phyloP scores from a whole-genome alignment of 805 yeast genomes.

The Ogataea naganishii region DNA sequence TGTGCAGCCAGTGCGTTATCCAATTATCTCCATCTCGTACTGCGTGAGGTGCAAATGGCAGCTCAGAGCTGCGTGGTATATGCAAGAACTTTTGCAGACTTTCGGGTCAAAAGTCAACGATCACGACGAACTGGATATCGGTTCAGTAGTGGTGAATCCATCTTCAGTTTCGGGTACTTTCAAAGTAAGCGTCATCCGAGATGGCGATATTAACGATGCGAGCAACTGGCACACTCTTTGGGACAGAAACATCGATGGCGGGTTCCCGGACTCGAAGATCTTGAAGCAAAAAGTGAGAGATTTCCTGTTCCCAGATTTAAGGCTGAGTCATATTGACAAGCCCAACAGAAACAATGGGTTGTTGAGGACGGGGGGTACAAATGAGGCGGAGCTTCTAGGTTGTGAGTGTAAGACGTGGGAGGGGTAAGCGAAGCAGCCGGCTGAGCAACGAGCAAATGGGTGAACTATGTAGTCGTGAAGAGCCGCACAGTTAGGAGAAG shows the following conservation, averaged over 20 bases:
- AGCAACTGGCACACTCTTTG: conserved; percentile 31
- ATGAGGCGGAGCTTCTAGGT: not conserved
- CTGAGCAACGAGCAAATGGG: not conserved
- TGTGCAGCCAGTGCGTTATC: conserved; percentile 29
- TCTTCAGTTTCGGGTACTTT: conserved; percentile 46
- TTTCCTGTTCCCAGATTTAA: conserved; percentile 40
- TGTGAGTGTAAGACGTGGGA: too few relatives aligned
- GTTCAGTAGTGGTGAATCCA: conserved; percentile 46
- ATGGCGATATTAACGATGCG: conserved; percentile 18
- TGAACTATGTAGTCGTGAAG: not conserved
- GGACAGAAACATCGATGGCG: conserved; percentile 57
- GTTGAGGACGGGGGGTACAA: conserved; percentile 1
- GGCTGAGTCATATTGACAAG: conserved; percentile 59
- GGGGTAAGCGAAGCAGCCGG: conserved; percentile 1
- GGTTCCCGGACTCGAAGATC: conserved; percentile 82
- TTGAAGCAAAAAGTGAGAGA: conserved; percentile 63
- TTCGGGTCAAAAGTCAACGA: conserved; percentile 29
- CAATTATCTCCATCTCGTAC: conserved; percentile 60
- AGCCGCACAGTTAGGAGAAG: conserved; percentile 3
- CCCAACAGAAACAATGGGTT: conserved; percentile 15
- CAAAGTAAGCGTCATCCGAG: conserved; percentile 39
- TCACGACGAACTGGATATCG: conserved; percentile 33
- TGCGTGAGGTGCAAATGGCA: conserved; percentile 88
- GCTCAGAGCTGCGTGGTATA: conserved; percentile 79
- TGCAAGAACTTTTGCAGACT: conserved; percentile 79